A percentile compares a stretch with the other conserved stretches of the same genome.
These are phyloP conservation scores for Tagetes patula DNA, from an alignment of 129 eudicot genomes.

Conservation along the genomic window DNA sequence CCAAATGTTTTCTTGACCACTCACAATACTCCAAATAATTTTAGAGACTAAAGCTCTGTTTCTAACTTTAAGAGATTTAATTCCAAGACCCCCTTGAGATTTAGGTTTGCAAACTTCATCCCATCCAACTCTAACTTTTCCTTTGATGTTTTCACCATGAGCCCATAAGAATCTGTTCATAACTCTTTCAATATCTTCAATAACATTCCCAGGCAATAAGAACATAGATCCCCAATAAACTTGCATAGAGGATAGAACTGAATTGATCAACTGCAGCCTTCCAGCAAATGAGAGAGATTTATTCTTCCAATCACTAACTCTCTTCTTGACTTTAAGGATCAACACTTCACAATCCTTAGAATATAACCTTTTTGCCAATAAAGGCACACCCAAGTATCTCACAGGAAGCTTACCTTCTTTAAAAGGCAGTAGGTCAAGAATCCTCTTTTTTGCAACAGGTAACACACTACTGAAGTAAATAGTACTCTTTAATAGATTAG, in stretches of 20 bases:
- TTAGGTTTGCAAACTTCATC: not conserved
- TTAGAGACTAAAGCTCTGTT: not conserved
- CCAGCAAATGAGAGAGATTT: not conserved
- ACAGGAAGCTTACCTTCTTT: not conserved
- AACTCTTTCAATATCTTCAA: not conserved
- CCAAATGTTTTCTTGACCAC: not conserved
- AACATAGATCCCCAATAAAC: not conserved
- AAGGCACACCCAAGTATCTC: not conserved
- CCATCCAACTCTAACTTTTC: not conserved
- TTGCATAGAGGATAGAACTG: not conserved
- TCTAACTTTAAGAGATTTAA: not conserved
- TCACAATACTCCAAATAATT: not conserved
- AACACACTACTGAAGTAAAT: not conserved
- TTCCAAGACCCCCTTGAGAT: not conserved
- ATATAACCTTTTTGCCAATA: not conserved
- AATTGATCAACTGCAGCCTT: not conserved
- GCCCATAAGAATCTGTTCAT: not conserved
- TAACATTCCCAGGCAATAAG: not conserved
- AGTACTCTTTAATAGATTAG: not conserved
- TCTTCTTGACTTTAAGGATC: too few species aligned
- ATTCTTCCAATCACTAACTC: not conserved
- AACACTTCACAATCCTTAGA: not conserved
- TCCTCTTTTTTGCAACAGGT: not conserved
- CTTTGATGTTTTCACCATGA: not conserved
- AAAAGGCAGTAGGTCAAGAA: not conserved